These are phyloP conservation scores for Stipa capillata DNA, from an alignment of 176 grass and related monocot genomes.

Conservation along the genomic window DNA sequence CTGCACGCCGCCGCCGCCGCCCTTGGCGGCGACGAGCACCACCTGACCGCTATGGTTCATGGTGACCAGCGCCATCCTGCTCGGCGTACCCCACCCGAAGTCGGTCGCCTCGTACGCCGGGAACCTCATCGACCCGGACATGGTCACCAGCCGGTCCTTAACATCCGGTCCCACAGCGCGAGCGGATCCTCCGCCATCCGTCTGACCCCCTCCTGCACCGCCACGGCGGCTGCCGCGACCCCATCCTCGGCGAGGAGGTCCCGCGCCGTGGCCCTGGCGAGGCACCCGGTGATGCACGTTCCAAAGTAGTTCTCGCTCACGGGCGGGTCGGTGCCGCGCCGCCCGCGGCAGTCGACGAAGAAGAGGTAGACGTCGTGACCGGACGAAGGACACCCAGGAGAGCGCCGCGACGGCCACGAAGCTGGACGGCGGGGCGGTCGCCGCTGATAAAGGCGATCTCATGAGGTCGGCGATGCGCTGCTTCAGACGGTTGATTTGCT, in stretches of 20 bases:
- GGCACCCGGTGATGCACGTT: conserved; percentile 18
- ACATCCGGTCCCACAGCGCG: conserved; percentile 22
- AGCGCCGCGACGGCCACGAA: conserved; percentile 33
- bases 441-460: neutral
- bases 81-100: conserved; percentile 34
- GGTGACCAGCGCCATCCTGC: conserved; percentile 9
- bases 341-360: conserved; percentile 37
- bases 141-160: neutral
- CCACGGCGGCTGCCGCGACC: neutral
- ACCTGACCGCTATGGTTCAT: too few relatives aligned
- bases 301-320: conserved; percentile 26
- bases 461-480: neutral
- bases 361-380: conserved; percentile 26
- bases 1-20: neutral
- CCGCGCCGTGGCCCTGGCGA: neutral
- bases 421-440: conserved; percentile 8
- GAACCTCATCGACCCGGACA: conserved; percentile 27
- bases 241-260: neutral
- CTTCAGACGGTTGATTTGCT: conserved; percentile 27
- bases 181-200: neutral
- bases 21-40: conserved; percentile 16
- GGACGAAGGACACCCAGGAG: conserved; percentile 23
- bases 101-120: conserved; percentile 27
- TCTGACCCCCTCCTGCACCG: neutral
- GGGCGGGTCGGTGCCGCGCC: conserved; percentile 10